Conservation (phyloP, 176 grass and related monocot species). For the Dactylis glomerata region DNA sequence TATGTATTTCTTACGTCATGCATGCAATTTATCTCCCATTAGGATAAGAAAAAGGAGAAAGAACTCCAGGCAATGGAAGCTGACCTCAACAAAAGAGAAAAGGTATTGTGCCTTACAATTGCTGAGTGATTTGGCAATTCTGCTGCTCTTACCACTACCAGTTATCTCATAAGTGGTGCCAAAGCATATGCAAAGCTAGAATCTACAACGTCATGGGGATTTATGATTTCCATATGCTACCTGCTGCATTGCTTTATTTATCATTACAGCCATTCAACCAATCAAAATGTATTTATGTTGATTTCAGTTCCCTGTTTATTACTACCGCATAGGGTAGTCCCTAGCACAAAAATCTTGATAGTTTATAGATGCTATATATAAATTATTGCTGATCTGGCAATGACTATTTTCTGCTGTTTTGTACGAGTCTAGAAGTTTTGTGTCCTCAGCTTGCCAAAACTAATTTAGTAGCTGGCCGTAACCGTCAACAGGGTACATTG, state of each 20-base stretch:
- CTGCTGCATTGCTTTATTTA: background rate
- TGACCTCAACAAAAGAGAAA: constrained; percentile 93
- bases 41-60: constrained; percentile 99
- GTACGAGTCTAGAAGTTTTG: background rate
- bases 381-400: background rate
- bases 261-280: constrained; percentile 8
- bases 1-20: background rate
- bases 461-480: background rate
- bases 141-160: background rate
- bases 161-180: background rate
- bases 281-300: constrained; percentile 3
- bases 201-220: background rate
- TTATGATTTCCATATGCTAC: constrained; percentile 7
- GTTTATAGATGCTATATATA: background rate
- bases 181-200: background rate
- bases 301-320: background rate
- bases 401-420: background rate
- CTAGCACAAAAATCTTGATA: background rate
- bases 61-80: constrained; percentile 92
- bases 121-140: background rate
- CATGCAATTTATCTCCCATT: constrained; percentile 13
- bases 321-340: background rate
- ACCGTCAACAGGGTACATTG: background rate
- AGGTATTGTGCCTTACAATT: constrained; percentile 45
- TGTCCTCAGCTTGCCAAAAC: background rate